Conservation (phyloP, 257 asterid genomes). For the Capsicum pubescens region DNA sequence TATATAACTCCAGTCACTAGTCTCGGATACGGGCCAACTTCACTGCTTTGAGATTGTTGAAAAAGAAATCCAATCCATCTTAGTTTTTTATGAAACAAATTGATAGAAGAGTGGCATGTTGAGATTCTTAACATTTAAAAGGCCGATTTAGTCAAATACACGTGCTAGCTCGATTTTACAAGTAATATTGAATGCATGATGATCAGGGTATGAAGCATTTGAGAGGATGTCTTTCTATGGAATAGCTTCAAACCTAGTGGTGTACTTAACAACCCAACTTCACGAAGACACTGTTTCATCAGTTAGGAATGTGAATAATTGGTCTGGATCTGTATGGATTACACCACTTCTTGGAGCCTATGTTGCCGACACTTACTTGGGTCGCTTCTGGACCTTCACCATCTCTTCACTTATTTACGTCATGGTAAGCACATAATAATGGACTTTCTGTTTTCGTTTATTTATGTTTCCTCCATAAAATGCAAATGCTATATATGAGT, state of each 20-base stretch:
- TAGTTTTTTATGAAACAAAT: neutral
- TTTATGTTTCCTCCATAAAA: neutral
- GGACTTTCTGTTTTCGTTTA: neutral
- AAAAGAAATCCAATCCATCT: neutral
- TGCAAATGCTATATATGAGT: neutral
- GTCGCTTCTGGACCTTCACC: slow-evolving; percentile 94
- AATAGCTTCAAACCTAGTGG: slow-evolving; percentile 86
- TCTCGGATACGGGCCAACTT: neutral
- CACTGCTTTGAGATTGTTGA: neutral
- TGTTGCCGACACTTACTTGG: slow-evolving; percentile 80
- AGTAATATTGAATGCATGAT: neutral
- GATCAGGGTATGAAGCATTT: slow-evolving; percentile 77
- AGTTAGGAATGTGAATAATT: slow-evolving; percentile 78
- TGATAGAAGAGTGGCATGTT: neutral
- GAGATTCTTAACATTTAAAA: neutral
- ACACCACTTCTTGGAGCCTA: slow-evolving; percentile 90
- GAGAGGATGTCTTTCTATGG: slow-evolving; percentile 96
- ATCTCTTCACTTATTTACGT: slow-evolving; percentile 77
- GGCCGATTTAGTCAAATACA: neutral
- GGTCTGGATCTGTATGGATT: slow-evolving; percentile 94
- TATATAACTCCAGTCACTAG: too few species aligned
- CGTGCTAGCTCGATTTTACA: neutral
- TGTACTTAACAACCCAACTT: slow-evolving; percentile 78
- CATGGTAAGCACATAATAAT: slow-evolving; percentile 49
- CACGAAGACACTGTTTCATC: slow-evolving; percentile 86